phyloP scores from a whole-genome alignment of 768 basidiomycete species.

The Mycena galericulata region DNA sequence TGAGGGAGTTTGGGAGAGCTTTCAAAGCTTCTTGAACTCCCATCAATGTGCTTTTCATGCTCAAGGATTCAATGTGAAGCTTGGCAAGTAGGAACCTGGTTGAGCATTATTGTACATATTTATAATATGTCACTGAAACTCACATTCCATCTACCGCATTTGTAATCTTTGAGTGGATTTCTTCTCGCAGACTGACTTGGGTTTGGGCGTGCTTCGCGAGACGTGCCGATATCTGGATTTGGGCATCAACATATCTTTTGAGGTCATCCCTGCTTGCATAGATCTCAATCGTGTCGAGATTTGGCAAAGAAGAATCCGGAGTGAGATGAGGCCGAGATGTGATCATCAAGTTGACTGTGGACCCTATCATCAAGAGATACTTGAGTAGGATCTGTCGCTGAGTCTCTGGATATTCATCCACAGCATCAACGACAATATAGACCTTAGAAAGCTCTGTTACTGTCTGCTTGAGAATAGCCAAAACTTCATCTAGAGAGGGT shows the following conservation, averaged over 20 bases:
- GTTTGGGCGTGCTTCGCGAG: neutral
- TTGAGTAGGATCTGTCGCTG: neutral
- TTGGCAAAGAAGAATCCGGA: neutral
- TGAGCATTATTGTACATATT: neutral
- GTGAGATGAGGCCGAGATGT: constrained; percentile 2
- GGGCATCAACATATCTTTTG: neutral
- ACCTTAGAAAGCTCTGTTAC: neutral
- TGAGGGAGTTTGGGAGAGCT: neutral
- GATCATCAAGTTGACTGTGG: neutral
- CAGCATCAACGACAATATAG: constrained; percentile 6
- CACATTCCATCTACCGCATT: constrained; percentile 12
- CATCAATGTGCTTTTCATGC: neutral
- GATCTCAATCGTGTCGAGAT: neutral
- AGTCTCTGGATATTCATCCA: constrained; percentile 13
- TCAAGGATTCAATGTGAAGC: constrained; percentile 4
- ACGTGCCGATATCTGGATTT: neutral
- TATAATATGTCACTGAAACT: neutral
- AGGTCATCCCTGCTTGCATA: neutral
- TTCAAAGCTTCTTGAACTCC: constrained; percentile 4
- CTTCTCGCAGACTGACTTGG: neutral
- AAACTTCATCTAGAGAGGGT: neutral
- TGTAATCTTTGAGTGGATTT: neutral
- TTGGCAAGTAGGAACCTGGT: constrained; percentile 18
- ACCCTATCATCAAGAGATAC: neutral
- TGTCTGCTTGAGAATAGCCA: neutral